These are phyloP conservation scores for Ustilago hordei DNA, from an alignment of 1,284 basidiomycete genomes.

Conservation along the genomic window DNA sequence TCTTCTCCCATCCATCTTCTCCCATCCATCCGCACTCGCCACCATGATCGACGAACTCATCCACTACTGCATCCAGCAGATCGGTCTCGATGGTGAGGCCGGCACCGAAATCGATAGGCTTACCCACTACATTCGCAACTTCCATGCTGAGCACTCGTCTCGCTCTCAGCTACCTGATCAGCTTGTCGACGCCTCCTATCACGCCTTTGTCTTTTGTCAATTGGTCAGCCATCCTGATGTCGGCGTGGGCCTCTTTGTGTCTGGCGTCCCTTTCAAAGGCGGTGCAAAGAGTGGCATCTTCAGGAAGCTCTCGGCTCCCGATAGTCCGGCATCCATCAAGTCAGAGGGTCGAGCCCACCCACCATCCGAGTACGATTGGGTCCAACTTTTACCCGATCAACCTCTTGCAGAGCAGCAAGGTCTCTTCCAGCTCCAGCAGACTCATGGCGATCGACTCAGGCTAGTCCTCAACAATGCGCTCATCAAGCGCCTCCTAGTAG, in stretches of 20 bases:
- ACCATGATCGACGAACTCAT: slow-evolving; percentile 79
- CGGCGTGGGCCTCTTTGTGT: slow-evolving; percentile 74
- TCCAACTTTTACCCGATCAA: slow-evolving; percentile 37
- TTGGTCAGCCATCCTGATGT: slow-evolving; percentile 79
- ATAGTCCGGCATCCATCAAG: slow-evolving; percentile 17
- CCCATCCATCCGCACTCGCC: slow-evolving; percentile 1
- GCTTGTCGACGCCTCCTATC: slow-evolving; percentile 79
- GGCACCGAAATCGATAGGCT: slow-evolving; percentile 80
- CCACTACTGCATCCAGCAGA: slow-evolving; percentile 79
- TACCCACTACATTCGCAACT: slow-evolving; percentile 77
- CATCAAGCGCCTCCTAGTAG: slow-evolving; percentile 82
- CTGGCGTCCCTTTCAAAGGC: slow-evolving; percentile 19
- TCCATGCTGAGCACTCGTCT: slow-evolving; percentile 72
- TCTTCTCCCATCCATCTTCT: not conserved
- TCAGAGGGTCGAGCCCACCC: not conserved
- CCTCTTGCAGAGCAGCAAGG: slow-evolving; percentile 19
- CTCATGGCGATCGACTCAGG: slow-evolving; percentile 73
- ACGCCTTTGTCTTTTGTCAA: slow-evolving; percentile 82
- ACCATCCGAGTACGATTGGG: slow-evolving; percentile 25
- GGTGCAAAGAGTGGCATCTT: slow-evolving; percentile 29
- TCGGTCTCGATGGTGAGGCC: slow-evolving; percentile 84
- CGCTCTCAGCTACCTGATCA: slow-evolving; percentile 71
- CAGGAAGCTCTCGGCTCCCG: slow-evolving; percentile 1
- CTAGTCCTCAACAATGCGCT: slow-evolving; percentile 80
- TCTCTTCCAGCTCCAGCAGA: slow-evolving; percentile 71